Conservation (phyloP, 306 rosid genomes). For the Dryas drummondii region DNA sequence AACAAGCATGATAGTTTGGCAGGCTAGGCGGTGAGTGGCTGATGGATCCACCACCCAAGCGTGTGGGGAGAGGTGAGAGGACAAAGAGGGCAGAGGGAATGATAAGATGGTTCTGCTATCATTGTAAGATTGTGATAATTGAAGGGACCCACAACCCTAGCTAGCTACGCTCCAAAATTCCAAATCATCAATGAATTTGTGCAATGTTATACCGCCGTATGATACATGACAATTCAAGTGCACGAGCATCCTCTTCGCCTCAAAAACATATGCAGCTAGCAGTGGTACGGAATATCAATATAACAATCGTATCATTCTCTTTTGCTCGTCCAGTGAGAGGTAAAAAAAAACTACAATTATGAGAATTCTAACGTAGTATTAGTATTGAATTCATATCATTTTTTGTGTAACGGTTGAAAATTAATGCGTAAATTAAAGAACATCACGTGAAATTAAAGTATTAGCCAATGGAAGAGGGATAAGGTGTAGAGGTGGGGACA, state of each 20-base stretch:
- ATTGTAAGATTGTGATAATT: conserved; percentile 27
- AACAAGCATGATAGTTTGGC: not conserved
- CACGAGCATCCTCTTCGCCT: not conserved
- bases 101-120: conserved; percentile 36
- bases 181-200: not conserved
- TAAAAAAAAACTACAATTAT: too few species aligned
- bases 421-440: too few species aligned
- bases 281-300: too few species aligned
- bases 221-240: not conserved
- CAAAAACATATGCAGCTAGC: too few species aligned
- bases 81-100: conserved; percentile 34
- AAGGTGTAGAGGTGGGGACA: too few species aligned
- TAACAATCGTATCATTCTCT: too few species aligned
- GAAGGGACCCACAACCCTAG: conserved; percentile 12
- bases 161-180: not conserved
- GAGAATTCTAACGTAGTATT: too few species aligned
- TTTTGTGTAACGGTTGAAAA: too few species aligned
- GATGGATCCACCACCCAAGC: conserved; percentile 38
- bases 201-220: not conserved
- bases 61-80: conserved; percentile 46
- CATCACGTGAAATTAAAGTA: too few species aligned
- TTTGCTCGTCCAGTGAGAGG: too few species aligned
- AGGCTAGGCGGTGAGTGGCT: not conserved
- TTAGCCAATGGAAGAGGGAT: too few species aligned
- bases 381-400: too few species aligned